A percentile compares a stretch with the other conserved stretches of the same genome.
Conservation (phyloP, 805 yeast species). For the Jamesozyma rosinii region DNA sequence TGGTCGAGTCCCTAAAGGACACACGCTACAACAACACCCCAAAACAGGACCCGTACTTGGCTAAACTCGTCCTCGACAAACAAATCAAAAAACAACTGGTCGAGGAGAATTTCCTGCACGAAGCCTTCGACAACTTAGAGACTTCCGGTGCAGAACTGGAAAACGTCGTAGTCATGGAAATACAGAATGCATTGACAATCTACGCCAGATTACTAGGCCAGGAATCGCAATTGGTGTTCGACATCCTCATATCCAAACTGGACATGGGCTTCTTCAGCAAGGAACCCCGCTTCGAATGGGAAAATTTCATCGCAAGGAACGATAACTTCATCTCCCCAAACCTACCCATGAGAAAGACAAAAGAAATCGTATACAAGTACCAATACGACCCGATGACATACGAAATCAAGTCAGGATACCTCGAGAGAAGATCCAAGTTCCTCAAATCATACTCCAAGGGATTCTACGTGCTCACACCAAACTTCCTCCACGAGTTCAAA, state of each 20-base stretch:
- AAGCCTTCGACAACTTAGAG: slow-evolving; percentile 81
- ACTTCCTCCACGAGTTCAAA: slow-evolving; percentile 84
- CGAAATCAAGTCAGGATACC: slow-evolving; percentile 64
- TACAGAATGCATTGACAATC: slow-evolving; percentile 70
- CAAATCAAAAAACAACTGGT: slow-evolving; percentile 68
- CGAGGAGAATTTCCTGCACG: slow-evolving; percentile 81
- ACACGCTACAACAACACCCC: slow-evolving; percentile 39
- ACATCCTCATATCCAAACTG: slow-evolving; percentile 54
- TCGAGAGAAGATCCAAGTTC: slow-evolving; percentile 86
- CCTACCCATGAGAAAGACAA: slow-evolving; percentile 50
- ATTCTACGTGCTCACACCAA: slow-evolving; percentile 85
- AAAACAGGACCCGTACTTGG: slow-evolving; percentile 70
- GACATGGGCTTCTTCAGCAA: slow-evolving; percentile 64
- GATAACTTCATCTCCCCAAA: slow-evolving; percentile 57
- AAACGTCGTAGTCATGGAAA: slow-evolving; percentile 74
- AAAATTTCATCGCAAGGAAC: slow-evolving; percentile 66
- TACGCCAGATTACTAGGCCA: slow-evolving; percentile 64
- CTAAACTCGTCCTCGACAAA: slow-evolving; percentile 61
- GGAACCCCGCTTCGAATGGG: slow-evolving; percentile 83
- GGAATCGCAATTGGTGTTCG: slow-evolving; percentile 64
- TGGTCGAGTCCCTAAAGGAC: slow-evolving; percentile 53
- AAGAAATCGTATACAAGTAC: slow-evolving; percentile 56
- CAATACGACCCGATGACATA: slow-evolving; percentile 60
- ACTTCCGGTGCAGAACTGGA: slow-evolving; percentile 82
- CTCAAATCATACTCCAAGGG: slow-evolving; percentile 85